A percentile compares a stretch with the other conserved stretches of the same genome.
Evolutionary conservation across 2,329 filamentous ascomycete genomes (phyloP).

Genomic region (Aspergillus pseudonomiae): DNA sequence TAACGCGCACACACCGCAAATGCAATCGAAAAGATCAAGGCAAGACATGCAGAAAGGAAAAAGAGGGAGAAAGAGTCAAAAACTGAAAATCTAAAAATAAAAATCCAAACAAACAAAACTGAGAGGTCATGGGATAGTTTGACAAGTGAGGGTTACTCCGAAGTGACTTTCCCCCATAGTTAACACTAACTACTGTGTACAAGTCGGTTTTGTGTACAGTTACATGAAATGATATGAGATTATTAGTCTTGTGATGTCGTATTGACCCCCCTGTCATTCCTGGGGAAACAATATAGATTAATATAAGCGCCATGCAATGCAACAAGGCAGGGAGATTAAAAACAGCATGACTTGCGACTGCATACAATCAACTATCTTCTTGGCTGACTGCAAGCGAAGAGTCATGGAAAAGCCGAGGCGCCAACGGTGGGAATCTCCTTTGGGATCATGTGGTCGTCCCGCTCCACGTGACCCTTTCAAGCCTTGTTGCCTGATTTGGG

Average conservation of each 20-base stretch:
- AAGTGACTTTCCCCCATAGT: neutral
- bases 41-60: neutral
- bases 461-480: neutral
- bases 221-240: neutral
- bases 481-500: neutral
- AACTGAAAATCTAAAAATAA: neutral
- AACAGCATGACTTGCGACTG: neutral
- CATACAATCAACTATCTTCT: neutral
- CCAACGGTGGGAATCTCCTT: neutral
- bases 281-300: conserved; percentile 1
- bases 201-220: neutral
- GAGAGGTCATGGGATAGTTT: neutral
- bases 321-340: neutral
- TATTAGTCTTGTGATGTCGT: neutral
- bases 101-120: neutral
- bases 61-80: neutral
- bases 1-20: neutral
- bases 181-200: neutral
- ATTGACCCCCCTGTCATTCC: neutral
- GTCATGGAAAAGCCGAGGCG: neutral
- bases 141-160: neutral
- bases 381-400: neutral
- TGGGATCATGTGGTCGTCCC: neutral
- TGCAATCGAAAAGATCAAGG: neutral
- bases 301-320: neutral